Evolutionary conservation across 768 basidiomycete genomes (phyloP), one percentile per base, ranked within the genome.

Genomic region (Lactarius psammicola): DNA sequence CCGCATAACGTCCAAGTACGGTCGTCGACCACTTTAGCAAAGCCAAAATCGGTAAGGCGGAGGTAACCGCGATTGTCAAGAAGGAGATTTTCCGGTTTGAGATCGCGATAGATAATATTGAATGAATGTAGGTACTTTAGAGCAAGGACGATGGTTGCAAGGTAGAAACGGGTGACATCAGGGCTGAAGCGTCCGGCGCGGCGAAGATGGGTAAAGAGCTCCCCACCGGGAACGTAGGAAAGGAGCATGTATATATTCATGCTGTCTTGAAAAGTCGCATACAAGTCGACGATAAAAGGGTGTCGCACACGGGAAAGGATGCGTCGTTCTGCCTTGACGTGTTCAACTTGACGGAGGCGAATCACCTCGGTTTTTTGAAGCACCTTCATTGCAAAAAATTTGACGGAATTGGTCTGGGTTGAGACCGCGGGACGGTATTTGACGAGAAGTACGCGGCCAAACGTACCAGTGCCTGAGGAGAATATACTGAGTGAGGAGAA

Each of bases 11-110:
- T 99, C 88, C 92, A 98, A 7, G 97, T 98, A 75, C 95, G 90
- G 75, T 98, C 96, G 69, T 95, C 93, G 49, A 98, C 95, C 63
- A 95, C 87, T 77, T 98, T 98, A 40, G 97, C 94, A 75, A 99
- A 98, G 6, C 96, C 96, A 76, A 98, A 99, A 78, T 99, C 97
- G 26, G 95, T 96, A 66, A 98, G 86, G 38, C 94, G 91, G 69
- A 96, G 84, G 74, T 98, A 98, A 6, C 97, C 97, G 44, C 89
- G 85, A 26, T 91, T 87, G 74, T 97, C 97, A 60, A 99, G 81
- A 44, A 99, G 85, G n/a, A 99, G 85, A 73, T 99, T 99, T 77
- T 99, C 97, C 18, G 97, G 97, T 77, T 99, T 98, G 70, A 99
- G 85, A 77, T 98, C 96, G 53, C 96, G 93, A 78, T 98, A 98